Conservation (phyloP, 306 rosid genomes). For the Oemleria cerasiformis region DNA sequence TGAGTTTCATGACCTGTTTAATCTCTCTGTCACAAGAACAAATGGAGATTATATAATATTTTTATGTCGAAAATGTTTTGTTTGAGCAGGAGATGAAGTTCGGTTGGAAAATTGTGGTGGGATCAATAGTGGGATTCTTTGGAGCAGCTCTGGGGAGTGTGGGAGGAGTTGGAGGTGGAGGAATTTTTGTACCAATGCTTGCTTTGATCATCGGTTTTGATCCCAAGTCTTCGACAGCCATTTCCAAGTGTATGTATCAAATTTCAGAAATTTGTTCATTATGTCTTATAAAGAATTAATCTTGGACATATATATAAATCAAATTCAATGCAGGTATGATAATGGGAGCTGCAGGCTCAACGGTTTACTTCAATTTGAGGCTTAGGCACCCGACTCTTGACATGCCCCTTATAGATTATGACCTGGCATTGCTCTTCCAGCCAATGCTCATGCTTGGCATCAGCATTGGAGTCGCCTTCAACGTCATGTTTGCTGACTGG, state of each 20-base stretch:
- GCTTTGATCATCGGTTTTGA: conserved; percentile 79
- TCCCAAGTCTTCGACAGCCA: conserved; percentile 84
- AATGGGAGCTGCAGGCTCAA: conserved; percentile 84
- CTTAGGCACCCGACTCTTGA: conserved; percentile 75
- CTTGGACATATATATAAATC: no score
- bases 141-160: conserved; percentile 91
- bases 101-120: conserved; percentile 67
- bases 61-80: background rate
- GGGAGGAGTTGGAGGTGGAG: conserved; percentile 92
- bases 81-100: conserved; percentile 71
- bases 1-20: conserved; percentile 28
- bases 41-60: background rate
- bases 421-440: conserved; percentile 67
- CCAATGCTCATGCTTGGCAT: conserved; percentile 82
- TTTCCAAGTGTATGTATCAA: conserved; percentile 67
- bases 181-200: conserved; percentile 84
- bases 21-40: background rate
- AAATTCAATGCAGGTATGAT: conserved; percentile 56
- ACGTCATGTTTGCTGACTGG: conserved; percentile 84
- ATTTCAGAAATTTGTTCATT: background rate
- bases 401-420: conserved; percentile 66
- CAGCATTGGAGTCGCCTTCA: conserved; percentile 78
- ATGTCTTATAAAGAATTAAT: background rate
- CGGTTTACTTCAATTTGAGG: conserved; percentile 64
- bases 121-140: conserved; percentile 73